Base-by-base conservation (phyloP, 148 eudicot species). In the Chenopodium formosanum region DNA sequence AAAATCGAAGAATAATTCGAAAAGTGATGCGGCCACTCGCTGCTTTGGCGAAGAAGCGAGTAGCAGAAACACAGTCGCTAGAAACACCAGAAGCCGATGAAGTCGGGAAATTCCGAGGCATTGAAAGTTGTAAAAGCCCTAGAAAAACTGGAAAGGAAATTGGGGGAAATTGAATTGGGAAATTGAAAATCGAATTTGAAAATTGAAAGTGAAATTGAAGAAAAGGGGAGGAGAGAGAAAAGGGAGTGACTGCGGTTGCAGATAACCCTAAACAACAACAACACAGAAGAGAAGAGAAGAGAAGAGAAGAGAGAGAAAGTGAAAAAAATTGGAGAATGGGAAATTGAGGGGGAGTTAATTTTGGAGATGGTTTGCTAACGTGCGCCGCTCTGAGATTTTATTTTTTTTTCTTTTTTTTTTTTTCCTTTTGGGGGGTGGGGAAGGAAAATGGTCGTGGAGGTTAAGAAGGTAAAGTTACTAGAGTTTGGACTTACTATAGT, bases 181-280 rank as follows among this genome's bases (percentile, higher is more conserved):
- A 48, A 9, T 50, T 16, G 31, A 25, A 50, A 50, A 2, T 50
- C 10, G 46, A 25, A 14, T 14, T 37, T 44, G 48, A 66, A 44
- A 19, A 12, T n/a, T 72, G 19, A 2, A 19, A 25, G 64, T 52
- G 53, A 17, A 79, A 40, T 40, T 40, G 44, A 40, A 52, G 56
- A 9, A 67, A 63, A 79, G 9, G 34, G 62, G 25, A 60, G 16
- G 74, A 7, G 74, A 79, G 50, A 12, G 73, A 16, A 7, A 56
- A 53, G 22, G 23, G 79, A 40, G 86, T 78, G 80, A 64, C 83
- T 72, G 82, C 83, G 85, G 84, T 83, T 72, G 78, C 81, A 76
- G 87, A 79, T 78, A 86, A 84, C 89, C 89, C 86, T 84, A 84
- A 83, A 67, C 79, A 58, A 34, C 50, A 66, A 66, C 79, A 44